Percentiles rank a stretch among this genome's conserved stretches.
Conservation (phyloP, 192 early-diverging fungal genomes). For the Jimgerdemannia lactiflua region DNA sequence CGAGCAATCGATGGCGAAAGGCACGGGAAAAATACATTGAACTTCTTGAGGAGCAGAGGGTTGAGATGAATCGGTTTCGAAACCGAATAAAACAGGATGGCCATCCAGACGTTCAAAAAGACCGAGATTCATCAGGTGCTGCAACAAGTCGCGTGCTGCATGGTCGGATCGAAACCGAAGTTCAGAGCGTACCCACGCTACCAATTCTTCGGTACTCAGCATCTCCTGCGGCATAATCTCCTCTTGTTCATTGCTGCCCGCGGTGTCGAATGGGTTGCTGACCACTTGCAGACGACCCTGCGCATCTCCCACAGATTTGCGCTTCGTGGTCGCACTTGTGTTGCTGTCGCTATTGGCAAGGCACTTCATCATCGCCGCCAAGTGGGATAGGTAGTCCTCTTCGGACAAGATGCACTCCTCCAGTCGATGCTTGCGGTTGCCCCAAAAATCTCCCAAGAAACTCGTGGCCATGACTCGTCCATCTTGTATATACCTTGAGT, state of each 20-base stretch:
- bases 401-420: constrained; percentile 35
- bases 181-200: constrained; percentile 33
- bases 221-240: constrained; percentile 16
- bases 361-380: constrained; percentile 40
- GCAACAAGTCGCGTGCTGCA: constrained; percentile 35
- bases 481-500: constrained; percentile 16
- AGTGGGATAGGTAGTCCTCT: constrained; percentile 45
- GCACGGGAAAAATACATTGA: constrained; percentile 46
- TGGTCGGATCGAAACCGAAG: constrained; percentile 32
- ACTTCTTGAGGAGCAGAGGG: background rate
- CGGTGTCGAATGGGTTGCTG: constrained; percentile 7
- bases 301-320: constrained; percentile 14
- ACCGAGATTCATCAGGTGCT: constrained; percentile 53
- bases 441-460: constrained; percentile 40
- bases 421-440: constrained; percentile 17
- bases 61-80: background rate
- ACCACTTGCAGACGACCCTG: constrained; percentile 20
- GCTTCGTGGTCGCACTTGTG: constrained; percentile 5
- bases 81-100: constrained; percentile 29
- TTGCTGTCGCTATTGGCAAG: background rate
- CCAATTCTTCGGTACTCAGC: constrained; percentile 20
- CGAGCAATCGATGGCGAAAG: constrained; percentile 50
- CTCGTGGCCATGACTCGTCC: constrained; percentile 15
- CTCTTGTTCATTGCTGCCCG: constrained; percentile 4
- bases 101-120: constrained; percentile 53